Conservation (phyloP, 1,139 yeast species). For the Saccharomyces pastorianus region DNA sequence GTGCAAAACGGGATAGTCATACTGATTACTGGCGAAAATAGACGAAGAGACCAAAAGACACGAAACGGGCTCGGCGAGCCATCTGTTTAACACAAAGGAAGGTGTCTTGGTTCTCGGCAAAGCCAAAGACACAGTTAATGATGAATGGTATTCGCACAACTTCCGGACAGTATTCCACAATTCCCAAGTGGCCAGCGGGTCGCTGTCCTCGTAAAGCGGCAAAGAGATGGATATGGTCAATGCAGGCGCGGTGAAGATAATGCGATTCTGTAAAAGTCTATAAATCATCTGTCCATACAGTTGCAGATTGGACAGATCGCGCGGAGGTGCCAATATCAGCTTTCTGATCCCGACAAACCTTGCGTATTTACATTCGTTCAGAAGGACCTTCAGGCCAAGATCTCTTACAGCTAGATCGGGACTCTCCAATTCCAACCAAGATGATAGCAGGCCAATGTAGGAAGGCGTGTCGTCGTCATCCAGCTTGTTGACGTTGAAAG, state of each 20-base stretch:
- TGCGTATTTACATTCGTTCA: constrained; percentile 53
- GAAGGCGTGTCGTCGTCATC: constrained; percentile 8
- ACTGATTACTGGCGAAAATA: constrained; percentile 47
- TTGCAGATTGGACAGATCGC: constrained; percentile 45
- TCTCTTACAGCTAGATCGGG: constrained; percentile 41
- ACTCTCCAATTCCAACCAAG: constrained; percentile 59
- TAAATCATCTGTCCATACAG: constrained; percentile 40
- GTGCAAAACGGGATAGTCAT: constrained; percentile 53
- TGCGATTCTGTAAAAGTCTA: constrained; percentile 25
- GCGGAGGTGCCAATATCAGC: constrained; percentile 53
- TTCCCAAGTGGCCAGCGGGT: constrained; percentile 57
- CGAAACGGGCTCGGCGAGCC: constrained; percentile 60
- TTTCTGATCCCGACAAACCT: constrained; percentile 45
- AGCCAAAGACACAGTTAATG: constrained; percentile 50
- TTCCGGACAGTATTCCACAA: constrained; percentile 58
- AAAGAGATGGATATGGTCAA: constrained; percentile 28
- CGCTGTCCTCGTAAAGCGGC: constrained; percentile 38
- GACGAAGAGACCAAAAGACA: constrained; percentile 47
- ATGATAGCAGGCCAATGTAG: constrained; percentile 43
- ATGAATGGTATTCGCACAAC: constrained; percentile 43
- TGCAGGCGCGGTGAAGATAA: constrained; percentile 15
- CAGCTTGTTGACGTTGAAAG: constrained; percentile 13
- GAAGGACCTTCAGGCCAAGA: constrained; percentile 45
- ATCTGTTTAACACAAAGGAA: constrained; percentile 41
- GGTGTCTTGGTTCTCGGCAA: constrained; percentile 45